Evolutionary conservation across 352 stramenopile genomes (phyloP), one percentile per base, ranked within the genome.

Genomic region (Thalassiosira oceanica): DNA sequence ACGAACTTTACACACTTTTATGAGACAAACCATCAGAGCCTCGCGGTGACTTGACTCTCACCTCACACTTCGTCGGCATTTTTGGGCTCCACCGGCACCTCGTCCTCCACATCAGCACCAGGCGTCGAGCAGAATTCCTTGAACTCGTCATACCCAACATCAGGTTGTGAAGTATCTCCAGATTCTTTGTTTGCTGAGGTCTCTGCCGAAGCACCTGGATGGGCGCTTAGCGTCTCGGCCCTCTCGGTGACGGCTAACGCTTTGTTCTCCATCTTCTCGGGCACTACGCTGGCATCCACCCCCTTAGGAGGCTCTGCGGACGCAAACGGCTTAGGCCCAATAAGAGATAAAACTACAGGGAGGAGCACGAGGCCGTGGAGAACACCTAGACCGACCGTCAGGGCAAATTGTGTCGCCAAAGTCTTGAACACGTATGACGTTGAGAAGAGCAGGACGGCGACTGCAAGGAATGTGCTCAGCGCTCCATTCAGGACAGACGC

Each of bases 381-480:
- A 3, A 88, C 31, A 23, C 84, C 86, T 23, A 93, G 69, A 5
- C 44, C 57, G n/a, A 90, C 82, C 18, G 85, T 91, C 41, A 89
- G 56, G 11, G 82, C 78, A 64, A 94, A 93, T 50, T 90, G 82
- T 26, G 74, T 88, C 10, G 91, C 91, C 7, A 94, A 66, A 6
- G 82, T 63, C 41, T 75, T 45, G 51, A 94, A 94, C 1, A 93
- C 87, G 53, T 92, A 93, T 6, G 75, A 88, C 7, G 62, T 57
- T 3, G 72, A 87, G 29, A 87, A 80, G 11, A 84, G 54, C 2
- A 93, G 67, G 23, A 94, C 74, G 7, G 82, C 79, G 20, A 93
- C 84, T n/a, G 88, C 88, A 33, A 93, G 74, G 50, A 94, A 93
- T 15, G 88, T 94, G 2, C 81, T 91, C 11, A 89, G 70, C 13